Evolutionary conservation across 225 moss, liverwort and hornwort species (phyloP).

Genomic region (Anthoceros angustus): DNA sequence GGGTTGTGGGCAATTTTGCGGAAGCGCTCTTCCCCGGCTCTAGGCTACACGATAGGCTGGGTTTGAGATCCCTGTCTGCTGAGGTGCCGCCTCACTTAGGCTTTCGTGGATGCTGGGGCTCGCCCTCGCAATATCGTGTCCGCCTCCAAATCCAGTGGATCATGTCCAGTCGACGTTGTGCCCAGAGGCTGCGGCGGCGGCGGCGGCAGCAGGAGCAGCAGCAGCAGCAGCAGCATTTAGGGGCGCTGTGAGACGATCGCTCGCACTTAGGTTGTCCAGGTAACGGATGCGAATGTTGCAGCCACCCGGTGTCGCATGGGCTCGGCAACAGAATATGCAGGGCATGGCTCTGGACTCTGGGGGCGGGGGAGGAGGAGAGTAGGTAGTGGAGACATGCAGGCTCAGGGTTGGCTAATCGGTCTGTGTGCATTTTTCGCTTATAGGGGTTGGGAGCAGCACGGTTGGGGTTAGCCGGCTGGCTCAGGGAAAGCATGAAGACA

Average conservation of each 20-base stretch:
- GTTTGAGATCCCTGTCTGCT: not conserved
- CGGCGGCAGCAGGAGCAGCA: not conserved
- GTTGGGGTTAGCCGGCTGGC: not conserved
- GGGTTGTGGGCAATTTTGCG: not conserved
- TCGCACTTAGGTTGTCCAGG: not conserved
- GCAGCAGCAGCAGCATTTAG: not conserved
- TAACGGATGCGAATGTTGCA: too few relatives aligned
- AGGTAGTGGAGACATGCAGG: not conserved
- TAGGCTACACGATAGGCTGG: not conserved
- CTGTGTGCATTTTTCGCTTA: not conserved
- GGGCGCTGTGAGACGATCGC: not conserved
- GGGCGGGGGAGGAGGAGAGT: not conserved
- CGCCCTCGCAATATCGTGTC: too few relatives aligned
- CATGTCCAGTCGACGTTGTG: too few relatives aligned
- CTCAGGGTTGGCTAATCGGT: slow-evolving; percentile 1
- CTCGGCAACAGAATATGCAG: too few relatives aligned
- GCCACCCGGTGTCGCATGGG: too few relatives aligned
- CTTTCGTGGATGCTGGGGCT: too few relatives aligned
- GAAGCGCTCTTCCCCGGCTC: slow-evolving; percentile 1
- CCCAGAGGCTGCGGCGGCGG: too few relatives aligned
- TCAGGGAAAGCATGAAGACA: not conserved
- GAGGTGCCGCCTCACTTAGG: too few relatives aligned
- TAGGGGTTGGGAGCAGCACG: not conserved
- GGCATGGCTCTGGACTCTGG: too few relatives aligned
- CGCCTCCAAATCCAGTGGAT: too few relatives aligned